Percentiles rank a stretch among this genome's conserved stretches.
Evolutionary conservation across 148 eudicot genomes (phyloP).

Genomic region (Nepenthes mirabilis): DNA sequence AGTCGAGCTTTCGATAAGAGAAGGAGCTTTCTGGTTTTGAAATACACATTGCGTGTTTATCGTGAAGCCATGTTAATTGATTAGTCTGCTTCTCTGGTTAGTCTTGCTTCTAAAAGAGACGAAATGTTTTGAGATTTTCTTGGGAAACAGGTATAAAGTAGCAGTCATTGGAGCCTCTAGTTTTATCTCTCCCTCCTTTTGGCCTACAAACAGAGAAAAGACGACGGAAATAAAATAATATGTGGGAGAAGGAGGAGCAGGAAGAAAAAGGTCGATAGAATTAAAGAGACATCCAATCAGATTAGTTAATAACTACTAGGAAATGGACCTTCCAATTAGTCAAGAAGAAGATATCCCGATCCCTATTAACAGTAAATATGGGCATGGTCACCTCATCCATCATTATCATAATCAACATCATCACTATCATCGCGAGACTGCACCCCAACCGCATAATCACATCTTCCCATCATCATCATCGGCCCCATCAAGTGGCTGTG

Average conservation of each 20-base stretch:
- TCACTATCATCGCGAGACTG: background rate
- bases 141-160: background rate
- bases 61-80: no score
- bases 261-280: background rate
- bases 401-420: slow-evolving; percentile 29
- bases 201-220: background rate
- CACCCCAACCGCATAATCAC: background rate
- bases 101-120: no score
- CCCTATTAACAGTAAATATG: slow-evolving; percentile 38
- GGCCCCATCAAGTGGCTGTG: slow-evolving; percentile 16
- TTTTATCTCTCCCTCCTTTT: background rate
- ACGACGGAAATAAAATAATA: background rate
- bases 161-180: background rate
- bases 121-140: no score
- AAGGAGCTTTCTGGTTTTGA: no score
- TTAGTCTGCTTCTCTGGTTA: no score
- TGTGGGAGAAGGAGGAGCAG: background rate
- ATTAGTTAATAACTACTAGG: background rate
- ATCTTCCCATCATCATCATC: slow-evolving; percentile 11
- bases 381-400: slow-evolving; percentile 15
- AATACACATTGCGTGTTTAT: no score
- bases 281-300: background rate
- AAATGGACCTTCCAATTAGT: slow-evolving; percentile 35
- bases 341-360: slow-evolving; percentile 48
- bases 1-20: no score